Base-by-base conservation (phyloP, 2,329 filamentous ascomycete species). In the Leptodontidium sp. region DNA sequence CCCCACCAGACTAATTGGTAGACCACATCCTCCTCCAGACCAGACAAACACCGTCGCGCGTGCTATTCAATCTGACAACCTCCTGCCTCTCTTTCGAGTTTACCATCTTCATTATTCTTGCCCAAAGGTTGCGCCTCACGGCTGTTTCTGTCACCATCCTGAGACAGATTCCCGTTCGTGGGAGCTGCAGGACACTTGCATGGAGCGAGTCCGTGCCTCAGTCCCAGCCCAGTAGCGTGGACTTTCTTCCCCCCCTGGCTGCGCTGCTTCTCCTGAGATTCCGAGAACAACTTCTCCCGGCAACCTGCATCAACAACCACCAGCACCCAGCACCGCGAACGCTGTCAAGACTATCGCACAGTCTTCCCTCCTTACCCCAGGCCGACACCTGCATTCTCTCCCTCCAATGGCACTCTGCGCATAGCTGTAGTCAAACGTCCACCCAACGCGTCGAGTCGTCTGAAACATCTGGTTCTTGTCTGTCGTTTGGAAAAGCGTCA, bases 361-460 rank as follows among this genome's bases (percentile, higher is more conserved):
- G 59, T 49, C 59, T 49, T 17, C 17, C 11, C 12, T 6, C 21
- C 59, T n/a, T 35, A 1, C 26, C 43, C 40, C 24, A n/a, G 14
- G 11, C 38, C 15, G n/a, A 17, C 65, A 68, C 69, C 66, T 70
- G 66, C 66, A 70, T 71, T 62, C 43, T 6, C n/a, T 64, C 38
- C 52, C 50, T 68, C 68, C 72, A 75, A 75, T 74, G 72, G 72
- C 68, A 68, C 62, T 26, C 55, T 55, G 45, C 32, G 66, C 70
- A 68, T 72, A 73, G 73, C 17, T 68, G 62, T 68, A 65, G 45
- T 74, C 71, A 73, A 72, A 73, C 73, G 55, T 50, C 24, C 35
- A 61, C 65, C 50, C 57, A 53, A 63, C 66, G 63, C 66, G 63
- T 72, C 52, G 64, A 61, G 45, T 26, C 57, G 45, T 43, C 53